phyloP scores from a whole-genome alignment of 352 stramenopile species.

The Phytophthora lateralis region DNA sequence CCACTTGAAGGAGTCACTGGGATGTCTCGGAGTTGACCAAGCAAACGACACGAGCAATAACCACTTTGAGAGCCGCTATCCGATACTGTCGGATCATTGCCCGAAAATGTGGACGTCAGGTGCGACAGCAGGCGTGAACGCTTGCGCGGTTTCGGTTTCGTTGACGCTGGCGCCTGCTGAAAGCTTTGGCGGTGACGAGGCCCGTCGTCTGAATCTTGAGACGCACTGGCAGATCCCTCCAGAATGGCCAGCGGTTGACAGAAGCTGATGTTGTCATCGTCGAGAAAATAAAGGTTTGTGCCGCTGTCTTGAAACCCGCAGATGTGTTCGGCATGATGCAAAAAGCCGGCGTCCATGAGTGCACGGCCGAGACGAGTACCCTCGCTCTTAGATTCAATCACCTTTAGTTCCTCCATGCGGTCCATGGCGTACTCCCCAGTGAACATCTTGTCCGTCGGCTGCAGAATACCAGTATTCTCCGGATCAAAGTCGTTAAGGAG shows the following conservation, averaged over 20 bases:
- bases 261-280: slow-evolving; percentile 43
- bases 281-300: slow-evolving; percentile 45
- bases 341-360: slow-evolving; percentile 62
- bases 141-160: slow-evolving; percentile 20
- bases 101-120: slow-evolving; percentile 18
- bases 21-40: slow-evolving; percentile 13
- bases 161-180: slow-evolving; percentile 2
- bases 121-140: slow-evolving; percentile 24
- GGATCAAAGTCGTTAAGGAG: slow-evolving; percentile 38
- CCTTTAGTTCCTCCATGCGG: slow-evolving; percentile 35
- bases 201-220: slow-evolving; percentile 16
- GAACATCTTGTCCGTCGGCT: slow-evolving; percentile 27
- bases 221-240: slow-evolving; percentile 18
- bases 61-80: slow-evolving; percentile 5
- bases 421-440: slow-evolving; percentile 30
- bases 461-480: neutral
- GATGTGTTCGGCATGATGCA: slow-evolving; percentile 50
- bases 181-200: slow-evolving; percentile 1
- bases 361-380: slow-evolving; percentile 49
- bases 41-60: slow-evolving; percentile 15
- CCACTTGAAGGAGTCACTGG: slow-evolving; percentile 12
- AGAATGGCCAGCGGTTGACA: slow-evolving; percentile 44
- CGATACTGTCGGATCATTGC: slow-evolving; percentile 6
- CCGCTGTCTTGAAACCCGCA: slow-evolving; percentile 30
- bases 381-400: slow-evolving; percentile 33